phyloP scores from a whole-genome alignment of 2,329 filamentous ascomycete genomes.

The Paraphoma chrysanthemicola region DNA sequence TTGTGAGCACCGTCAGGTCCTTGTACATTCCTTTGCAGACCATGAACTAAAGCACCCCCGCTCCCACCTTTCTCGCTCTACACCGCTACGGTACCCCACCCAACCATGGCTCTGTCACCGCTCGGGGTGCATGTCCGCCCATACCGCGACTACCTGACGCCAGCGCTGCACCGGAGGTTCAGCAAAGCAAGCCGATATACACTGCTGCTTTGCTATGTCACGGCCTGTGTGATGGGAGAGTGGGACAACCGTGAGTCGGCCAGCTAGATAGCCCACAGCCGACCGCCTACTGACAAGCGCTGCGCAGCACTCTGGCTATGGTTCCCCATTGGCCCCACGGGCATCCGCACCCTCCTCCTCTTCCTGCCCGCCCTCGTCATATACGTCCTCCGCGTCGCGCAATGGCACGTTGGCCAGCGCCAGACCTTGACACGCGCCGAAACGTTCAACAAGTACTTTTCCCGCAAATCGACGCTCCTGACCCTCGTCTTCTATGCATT shows the following conservation, averaged over 20 bases:
- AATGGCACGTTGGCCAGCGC: conserved; percentile 69
- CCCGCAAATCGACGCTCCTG: conserved; percentile 68
- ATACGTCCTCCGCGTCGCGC: conserved; percentile 84
- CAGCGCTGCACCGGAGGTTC: conserved; percentile 86
- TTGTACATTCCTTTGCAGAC: conserved; percentile 7
- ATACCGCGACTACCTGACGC: conserved; percentile 92
- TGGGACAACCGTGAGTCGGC: conserved; percentile 67
- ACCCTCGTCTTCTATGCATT: conserved; percentile 78
- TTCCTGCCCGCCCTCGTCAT: conserved; percentile 78
- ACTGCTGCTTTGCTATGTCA: conserved; percentile 73
- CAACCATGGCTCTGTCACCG: conserved; percentile 33
- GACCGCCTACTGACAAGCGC: conserved; percentile 18
- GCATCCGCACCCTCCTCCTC: conserved; percentile 75
- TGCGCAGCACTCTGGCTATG: conserved; percentile 80
- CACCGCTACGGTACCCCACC: conserved; percentile 1
- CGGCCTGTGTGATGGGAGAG: conserved; percentile 73
- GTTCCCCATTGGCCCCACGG: conserved; percentile 80
- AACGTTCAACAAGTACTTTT: conserved; percentile 65
- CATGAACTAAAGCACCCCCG: conserved; percentile 1
- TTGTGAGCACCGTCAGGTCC: conserved; percentile 2
- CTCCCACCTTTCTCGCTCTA: conserved; percentile 24
- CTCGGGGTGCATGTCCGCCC: conserved; percentile 59
- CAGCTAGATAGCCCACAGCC: neutral
- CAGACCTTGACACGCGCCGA: conserved; percentile 73
- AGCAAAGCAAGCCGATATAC: conserved; percentile 76